Conservation (phyloP, 345 rosid species). For the Kandelia obovata region DNA sequence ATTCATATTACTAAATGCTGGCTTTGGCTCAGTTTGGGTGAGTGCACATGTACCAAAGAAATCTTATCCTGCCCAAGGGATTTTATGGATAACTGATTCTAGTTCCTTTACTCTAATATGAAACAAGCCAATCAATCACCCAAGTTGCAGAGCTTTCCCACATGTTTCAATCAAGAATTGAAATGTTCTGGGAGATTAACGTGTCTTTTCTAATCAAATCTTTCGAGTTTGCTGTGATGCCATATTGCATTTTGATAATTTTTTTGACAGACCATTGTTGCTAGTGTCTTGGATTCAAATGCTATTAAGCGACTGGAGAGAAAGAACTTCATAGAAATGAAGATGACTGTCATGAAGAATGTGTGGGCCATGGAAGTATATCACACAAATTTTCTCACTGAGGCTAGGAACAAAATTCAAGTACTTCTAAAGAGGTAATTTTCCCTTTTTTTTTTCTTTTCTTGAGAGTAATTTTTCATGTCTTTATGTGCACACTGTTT, state of each 20-base stretch:
- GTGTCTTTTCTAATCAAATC: neutral
- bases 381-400: constrained; percentile 36
- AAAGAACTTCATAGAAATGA: constrained; percentile 42
- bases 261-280: constrained; percentile 50
- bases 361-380: constrained; percentile 63
- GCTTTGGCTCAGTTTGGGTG: constrained; percentile 57
- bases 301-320: constrained; percentile 41
- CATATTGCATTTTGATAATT: constrained; percentile 9
- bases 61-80: neutral
- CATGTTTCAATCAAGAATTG: neutral
- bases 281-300: constrained; percentile 40
- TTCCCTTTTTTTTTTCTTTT: neutral
- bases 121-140: neutral
- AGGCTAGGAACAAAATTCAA: constrained; percentile 49
- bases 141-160: neutral
- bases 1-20: constrained; percentile 46
- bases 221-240: neutral
- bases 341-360: constrained; percentile 37
- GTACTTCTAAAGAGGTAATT: constrained; percentile 36
- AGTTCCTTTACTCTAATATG: neutral
- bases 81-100: neutral
- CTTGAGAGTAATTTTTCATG: too few species aligned
- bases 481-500: neutral
- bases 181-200: neutral
- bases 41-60: constrained; percentile 18